These are phyloP conservation scores for Verbascum thapsus DNA, from an alignment of 257 asterid genomes.

Conservation along the genomic window DNA sequence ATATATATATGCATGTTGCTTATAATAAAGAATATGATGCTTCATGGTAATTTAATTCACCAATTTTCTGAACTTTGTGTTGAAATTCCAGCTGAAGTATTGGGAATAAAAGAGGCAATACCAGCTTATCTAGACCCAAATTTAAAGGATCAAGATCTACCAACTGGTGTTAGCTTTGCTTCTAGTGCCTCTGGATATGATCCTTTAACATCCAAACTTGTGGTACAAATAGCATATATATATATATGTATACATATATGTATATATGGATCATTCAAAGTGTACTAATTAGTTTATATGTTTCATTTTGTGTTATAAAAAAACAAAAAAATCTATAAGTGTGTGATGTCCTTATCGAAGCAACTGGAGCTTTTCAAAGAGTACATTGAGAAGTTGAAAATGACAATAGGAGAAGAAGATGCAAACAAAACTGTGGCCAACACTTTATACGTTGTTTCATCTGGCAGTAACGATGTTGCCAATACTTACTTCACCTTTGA, in stretches of 20 bases:
- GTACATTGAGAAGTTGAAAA: constrained; percentile 42
- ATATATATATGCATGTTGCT: no score
- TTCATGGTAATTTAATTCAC: background rate
- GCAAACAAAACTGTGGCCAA: constrained; percentile 38
- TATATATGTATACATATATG: background rate
- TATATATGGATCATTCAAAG: no score
- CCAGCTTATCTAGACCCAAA: constrained; percentile 77
- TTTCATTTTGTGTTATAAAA: background rate
- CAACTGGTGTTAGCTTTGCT: constrained; percentile 85
- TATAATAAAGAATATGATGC: no score
- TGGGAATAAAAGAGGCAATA: constrained; percentile 52
- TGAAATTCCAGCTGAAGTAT: constrained; percentile 54
- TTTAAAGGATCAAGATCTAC: constrained; percentile 49
- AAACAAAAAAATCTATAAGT: constrained; percentile 26
- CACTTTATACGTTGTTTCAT: constrained; percentile 35
- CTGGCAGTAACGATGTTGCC: constrained; percentile 60
- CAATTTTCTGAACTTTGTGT: background rate
- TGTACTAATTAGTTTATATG: no score
- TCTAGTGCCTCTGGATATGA: constrained; percentile 83
- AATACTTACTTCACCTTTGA: constrained; percentile 49
- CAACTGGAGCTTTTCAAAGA: constrained; percentile 49
- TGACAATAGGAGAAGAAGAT: constrained; percentile 43
- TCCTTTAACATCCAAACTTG: constrained; percentile 44
- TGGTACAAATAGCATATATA: background rate
- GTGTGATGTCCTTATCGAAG: constrained; percentile 38